Evolutionary conservation across 257 asterid genomes (phyloP), one percentile per base, ranked within the genome.

Genomic region (Solanum dulcamara): DNA sequence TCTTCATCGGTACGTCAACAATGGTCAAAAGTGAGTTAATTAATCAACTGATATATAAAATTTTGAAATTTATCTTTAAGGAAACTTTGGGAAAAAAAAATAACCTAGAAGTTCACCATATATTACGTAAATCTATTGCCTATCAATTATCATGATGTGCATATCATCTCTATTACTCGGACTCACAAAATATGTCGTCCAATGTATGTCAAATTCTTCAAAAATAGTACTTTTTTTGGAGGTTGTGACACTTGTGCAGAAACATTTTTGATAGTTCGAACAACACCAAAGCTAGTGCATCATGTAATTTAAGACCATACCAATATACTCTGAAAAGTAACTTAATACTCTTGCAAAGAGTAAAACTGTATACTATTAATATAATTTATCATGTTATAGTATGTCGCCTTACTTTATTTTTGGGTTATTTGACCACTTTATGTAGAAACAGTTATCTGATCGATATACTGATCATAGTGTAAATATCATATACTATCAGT

Each of bases 191-290:
- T 13, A 6, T 59, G 4, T 6, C 11, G 0, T 5, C 0, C 1
- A 28, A 0, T 30, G 0, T 17, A 66, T 66, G 1, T 7, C 6
- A 64, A 0, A 3, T 32, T 0, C 26, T 18, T 18, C 0, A 68
- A 17, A 67, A 32, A 5, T 8, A 67, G 0, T 67, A 1, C 4
- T 2, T 57, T 7, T 33, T 26, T 33, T 8, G 0, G 0, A 68
- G 2, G 3, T 68, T 8, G 3, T 17, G 0, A 33, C 26, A 35
- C 1, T 2, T 7, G 1, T 15, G 2, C 14, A 4, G 3, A 0
- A 17, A 15, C 1, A 32, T 15, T 15, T 66, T 3, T 66, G 1
- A 62, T 2, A 66, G 2, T 4, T 0, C 1, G n/a, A 32, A 15
- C 6, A 66, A 15, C 71, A 64, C 10, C 42, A 17, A 66, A 32